A percentile compares a stretch with the other conserved stretches of the same genome.
Evolutionary conservation across 257 asterid species (phyloP).

Genomic region (Nemophila menziesii): DNA sequence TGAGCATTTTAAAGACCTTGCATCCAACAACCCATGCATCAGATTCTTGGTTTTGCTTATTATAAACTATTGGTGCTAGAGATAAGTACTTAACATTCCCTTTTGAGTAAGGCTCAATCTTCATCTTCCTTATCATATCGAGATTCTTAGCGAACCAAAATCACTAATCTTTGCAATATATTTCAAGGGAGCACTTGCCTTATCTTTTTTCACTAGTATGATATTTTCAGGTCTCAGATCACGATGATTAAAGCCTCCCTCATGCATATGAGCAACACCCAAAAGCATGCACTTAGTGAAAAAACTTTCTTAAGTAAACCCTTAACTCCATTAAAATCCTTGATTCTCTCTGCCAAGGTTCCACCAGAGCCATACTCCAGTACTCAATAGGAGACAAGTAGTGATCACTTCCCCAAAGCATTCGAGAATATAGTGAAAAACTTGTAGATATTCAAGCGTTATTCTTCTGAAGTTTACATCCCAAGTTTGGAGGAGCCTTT

Average conservation of each 20-base stretch:
- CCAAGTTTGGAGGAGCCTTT: too few relatives aligned
- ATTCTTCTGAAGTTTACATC: too few relatives aligned
- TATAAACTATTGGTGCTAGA: conserved; percentile 5
- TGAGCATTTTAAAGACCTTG: conserved; percentile 14
- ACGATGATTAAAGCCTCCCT: conserved; percentile 9
- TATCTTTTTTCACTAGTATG: conserved; percentile 3
- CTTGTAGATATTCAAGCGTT: conserved; percentile 1
- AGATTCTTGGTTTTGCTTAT: background rate
- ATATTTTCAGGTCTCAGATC: conserved; percentile 13
- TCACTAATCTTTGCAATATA: conserved; percentile 11
- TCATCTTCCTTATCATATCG: conserved; percentile 1
- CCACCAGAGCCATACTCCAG: conserved; percentile 14
- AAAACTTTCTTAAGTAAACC: conserved; percentile 12
- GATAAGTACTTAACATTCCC: conserved; percentile 9
- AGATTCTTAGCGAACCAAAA: conserved; percentile 9
- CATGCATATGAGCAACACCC: conserved; percentile 9
- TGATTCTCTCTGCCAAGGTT: conserved; percentile 6
- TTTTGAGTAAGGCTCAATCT: background rate
- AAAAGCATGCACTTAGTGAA: conserved; percentile 10
- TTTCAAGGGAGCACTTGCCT: background rate
- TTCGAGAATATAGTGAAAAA: conserved; percentile 3
- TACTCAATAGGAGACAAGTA: conserved; percentile 1
- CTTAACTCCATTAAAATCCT: background rate
- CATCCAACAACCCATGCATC: conserved; percentile 16
- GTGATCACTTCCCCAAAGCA: conserved; percentile 13